phyloP scores from a whole-genome alignment of 139 green algal species.

The Chlorella sp. region DNA sequence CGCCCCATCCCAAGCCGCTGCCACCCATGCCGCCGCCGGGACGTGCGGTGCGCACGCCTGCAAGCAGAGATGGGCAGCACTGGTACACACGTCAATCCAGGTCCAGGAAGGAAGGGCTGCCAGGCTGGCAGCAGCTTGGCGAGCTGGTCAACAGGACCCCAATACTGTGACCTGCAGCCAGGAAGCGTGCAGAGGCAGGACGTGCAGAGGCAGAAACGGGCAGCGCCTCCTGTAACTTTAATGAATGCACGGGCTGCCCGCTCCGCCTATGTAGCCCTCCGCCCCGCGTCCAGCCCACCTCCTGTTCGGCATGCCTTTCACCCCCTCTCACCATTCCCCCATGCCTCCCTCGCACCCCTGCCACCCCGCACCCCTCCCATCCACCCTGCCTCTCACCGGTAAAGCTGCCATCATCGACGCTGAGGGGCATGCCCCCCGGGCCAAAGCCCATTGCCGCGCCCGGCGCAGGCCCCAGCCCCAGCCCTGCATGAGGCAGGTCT shows the following conservation, averaged over 20 bases:
- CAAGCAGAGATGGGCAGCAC: background rate
- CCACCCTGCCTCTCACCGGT: background rate
- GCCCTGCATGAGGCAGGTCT: slow-evolving; percentile 9
- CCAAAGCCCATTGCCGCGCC: background rate
- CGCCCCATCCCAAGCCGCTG: slow-evolving; percentile 4
- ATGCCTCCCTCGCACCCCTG: background rate
- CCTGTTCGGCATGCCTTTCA: no score
- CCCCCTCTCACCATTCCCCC: no score
- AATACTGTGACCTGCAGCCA: no score
- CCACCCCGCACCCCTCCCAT: background rate
- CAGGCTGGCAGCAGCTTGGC: background rate
- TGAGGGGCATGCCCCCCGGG: background rate
- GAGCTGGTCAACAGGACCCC: background rate
- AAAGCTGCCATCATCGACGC: slow-evolving; percentile 30
- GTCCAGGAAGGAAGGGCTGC: background rate
- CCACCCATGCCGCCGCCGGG: background rate
- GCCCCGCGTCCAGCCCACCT: no score
- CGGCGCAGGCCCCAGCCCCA: background rate
- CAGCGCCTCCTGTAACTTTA: no score
- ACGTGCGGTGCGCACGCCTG: background rate
- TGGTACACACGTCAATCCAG: background rate
- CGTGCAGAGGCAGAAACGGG: no score
- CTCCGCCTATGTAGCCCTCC: no score
- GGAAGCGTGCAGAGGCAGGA: no score
- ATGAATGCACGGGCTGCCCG: no score